These are phyloP conservation scores for Penicillium sclerotigenum DNA, from an alignment of 2,329 filamentous ascomycete species.

Conservation along the genomic window DNA sequence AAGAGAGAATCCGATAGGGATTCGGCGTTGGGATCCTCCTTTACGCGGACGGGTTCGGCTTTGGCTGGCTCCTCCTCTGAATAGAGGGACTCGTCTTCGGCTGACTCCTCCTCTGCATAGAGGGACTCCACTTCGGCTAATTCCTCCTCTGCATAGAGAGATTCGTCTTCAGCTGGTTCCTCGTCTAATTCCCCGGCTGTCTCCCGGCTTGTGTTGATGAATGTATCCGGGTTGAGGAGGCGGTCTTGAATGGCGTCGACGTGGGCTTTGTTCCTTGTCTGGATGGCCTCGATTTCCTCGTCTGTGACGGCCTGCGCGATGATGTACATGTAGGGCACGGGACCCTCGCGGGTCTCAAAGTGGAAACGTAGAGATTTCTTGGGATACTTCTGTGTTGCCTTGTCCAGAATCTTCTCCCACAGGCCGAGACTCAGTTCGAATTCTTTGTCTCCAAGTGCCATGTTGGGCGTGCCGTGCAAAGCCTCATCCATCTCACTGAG, in stretches of 20 bases:
- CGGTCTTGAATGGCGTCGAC: conserved; percentile 65
- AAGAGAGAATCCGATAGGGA: not conserved
- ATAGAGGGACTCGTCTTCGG: not conserved
- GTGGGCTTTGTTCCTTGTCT: conserved; percentile 61
- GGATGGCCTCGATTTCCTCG: conserved; percentile 69
- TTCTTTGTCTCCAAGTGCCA: conserved; percentile 71
- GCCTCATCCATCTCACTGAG: conserved; percentile 84
- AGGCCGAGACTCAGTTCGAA: conserved; percentile 78
- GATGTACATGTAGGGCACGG: conserved; percentile 73
- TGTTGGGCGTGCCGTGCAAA: conserved; percentile 73
- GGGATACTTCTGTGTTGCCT: conserved; percentile 71
- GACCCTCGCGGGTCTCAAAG: conserved; percentile 68
- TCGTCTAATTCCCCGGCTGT: not conserved
- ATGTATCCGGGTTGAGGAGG: conserved; percentile 36
- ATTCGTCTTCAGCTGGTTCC: not conserved
- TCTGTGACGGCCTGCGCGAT: conserved; percentile 82
- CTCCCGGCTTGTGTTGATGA: conserved; percentile 14
- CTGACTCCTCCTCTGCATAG: not conserved
- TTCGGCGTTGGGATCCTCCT: not conserved
- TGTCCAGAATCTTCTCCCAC: conserved; percentile 74
- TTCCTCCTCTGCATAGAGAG: not conserved
- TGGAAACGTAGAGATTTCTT: conserved; percentile 71
- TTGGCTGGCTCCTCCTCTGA: not conserved
- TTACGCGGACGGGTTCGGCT: not conserved
- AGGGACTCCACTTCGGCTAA: not conserved